phyloP scores from a whole-genome alignment of 2,329 filamentous ascomycete species.

The Malbranchea zuffiana region DNA sequence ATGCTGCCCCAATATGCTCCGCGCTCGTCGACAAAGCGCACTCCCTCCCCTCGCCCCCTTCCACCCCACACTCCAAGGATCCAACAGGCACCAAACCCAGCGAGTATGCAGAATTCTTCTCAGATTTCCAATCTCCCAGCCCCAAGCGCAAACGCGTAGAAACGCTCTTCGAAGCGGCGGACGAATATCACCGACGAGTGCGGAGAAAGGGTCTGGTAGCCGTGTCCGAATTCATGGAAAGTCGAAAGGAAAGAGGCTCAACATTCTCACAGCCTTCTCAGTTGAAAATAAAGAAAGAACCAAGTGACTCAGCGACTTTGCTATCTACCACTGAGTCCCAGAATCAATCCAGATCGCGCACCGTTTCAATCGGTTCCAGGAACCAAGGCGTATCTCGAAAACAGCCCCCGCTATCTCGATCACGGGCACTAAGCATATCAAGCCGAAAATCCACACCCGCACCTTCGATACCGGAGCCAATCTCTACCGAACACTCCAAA shows the following conservation, averaged over 20 bases:
- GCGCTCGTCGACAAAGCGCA: conserved; percentile 26
- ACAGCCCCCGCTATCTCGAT: not conserved
- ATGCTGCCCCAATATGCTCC: conserved; percentile 28
- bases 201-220: conserved; percentile 30
- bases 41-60: conserved; percentile 25
- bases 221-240: conserved; percentile 27
- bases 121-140: conserved; percentile 28
- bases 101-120: conserved; percentile 28
- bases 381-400: not conserved
- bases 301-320: conserved; percentile 2
- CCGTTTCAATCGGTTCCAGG: not conserved
- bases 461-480: too few relatives aligned
- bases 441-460: conserved; percentile 1
- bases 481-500: not conserved
- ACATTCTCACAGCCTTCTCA: conserved; percentile 15
- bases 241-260: conserved; percentile 29
- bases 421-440: conserved; percentile 6
- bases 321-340: not conserved
- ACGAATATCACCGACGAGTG: conserved; percentile 32
- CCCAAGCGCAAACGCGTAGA: conserved; percentile 36
- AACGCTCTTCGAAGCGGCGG: conserved; percentile 32
- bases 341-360: not conserved
- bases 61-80: conserved; percentile 14
- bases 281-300: conserved; percentile 28
- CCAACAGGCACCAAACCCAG: conserved; percentile 11